A percentile compares a stretch with the other conserved stretches of the same genome.
These are phyloP conservation scores for Monosporascus sp. DNA, from an alignment of 2,329 filamentous ascomycete species.

Conservation along the genomic window DNA sequence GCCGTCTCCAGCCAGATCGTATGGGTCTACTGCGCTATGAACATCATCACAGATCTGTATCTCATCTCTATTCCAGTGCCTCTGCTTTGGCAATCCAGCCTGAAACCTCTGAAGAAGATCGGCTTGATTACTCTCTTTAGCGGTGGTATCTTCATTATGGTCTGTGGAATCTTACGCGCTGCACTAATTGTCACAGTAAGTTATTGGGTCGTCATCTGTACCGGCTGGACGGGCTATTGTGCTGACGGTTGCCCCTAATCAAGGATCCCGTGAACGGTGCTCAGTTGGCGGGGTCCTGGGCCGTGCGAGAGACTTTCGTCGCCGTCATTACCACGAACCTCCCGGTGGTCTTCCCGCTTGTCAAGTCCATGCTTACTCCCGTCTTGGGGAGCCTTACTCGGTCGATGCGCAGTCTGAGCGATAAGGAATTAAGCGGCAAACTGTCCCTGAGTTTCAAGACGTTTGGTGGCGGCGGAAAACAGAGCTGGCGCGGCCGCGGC, in stretches of 20 bases:
- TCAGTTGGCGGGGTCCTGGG: conserved; percentile 37
- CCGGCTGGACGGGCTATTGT: neutral
- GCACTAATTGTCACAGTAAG: conserved; percentile 25
- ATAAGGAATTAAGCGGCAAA: conserved; percentile 27
- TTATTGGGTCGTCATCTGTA: neutral
- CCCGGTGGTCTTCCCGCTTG: conserved; percentile 40
- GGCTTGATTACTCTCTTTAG: conserved; percentile 33
- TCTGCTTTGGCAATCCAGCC: conserved; percentile 37
- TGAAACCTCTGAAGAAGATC: conserved; percentile 32
- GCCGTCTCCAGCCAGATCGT: conserved; percentile 42
- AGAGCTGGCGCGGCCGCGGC: conserved; percentile 24
- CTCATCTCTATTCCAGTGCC: conserved; percentile 55
- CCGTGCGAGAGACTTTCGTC: conserved; percentile 38
- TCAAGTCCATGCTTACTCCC: conserved; percentile 34
- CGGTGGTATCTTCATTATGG: conserved; percentile 34
- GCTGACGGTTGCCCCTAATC: neutral
- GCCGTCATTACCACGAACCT: conserved; percentile 39
- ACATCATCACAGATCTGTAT: conserved; percentile 53
- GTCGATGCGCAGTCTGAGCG: conserved; percentile 16
- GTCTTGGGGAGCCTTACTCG: conserved; percentile 28
- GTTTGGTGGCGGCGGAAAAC: conserved; percentile 32
- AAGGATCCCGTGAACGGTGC: conserved; percentile 37
- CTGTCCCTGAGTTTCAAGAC: conserved; percentile 31
- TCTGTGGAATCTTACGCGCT: conserved; percentile 32
- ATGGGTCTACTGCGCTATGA: conserved; percentile 44